phyloP scores from a whole-genome alignment of 495 filamentous ascomycete genomes.

The Hypoxylon cercidicola region DNA sequence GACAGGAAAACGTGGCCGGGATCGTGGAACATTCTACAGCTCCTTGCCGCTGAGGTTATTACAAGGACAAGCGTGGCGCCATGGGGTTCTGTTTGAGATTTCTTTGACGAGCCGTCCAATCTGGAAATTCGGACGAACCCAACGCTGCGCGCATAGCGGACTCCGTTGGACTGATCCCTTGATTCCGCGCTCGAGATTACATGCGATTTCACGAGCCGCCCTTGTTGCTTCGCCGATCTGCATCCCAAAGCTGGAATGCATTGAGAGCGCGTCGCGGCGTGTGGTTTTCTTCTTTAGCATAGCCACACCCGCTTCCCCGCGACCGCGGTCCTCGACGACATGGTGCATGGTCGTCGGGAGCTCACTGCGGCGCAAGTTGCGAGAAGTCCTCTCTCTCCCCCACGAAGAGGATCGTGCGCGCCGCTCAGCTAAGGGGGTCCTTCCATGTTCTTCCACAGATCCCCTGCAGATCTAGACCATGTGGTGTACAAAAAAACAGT shows the following conservation, averaged over 20 bases:
- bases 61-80: conserved; percentile 33
- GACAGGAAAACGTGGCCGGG: conserved; percentile 19
- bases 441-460: conserved; percentile 7
- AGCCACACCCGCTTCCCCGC: background rate
- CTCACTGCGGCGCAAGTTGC: conserved; percentile 3
- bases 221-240: conserved; percentile 23
- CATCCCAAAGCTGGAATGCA: conserved; percentile 27
- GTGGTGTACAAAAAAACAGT: background rate
- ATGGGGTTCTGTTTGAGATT: conserved; percentile 31
- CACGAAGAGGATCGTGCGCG: conserved; percentile 9
- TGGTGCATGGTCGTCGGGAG: background rate
- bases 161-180: conserved; percentile 22
- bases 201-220: conserved; percentile 31
- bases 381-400: background rate
- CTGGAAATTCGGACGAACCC: conserved; percentile 24
- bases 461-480: background rate
- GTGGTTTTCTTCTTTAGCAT: conserved; percentile 11
- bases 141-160: conserved; percentile 26
- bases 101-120: conserved; percentile 15
- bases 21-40: conserved; percentile 38
- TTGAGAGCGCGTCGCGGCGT: conserved; percentile 21
- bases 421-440: conserved; percentile 2
- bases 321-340: background rate
- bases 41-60: conserved; percentile 19
- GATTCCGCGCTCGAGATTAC: conserved; percentile 24